Conservation (phyloP, 1,284 basidiomycete genomes). For the Microbotryomycetes sp. region DNA sequence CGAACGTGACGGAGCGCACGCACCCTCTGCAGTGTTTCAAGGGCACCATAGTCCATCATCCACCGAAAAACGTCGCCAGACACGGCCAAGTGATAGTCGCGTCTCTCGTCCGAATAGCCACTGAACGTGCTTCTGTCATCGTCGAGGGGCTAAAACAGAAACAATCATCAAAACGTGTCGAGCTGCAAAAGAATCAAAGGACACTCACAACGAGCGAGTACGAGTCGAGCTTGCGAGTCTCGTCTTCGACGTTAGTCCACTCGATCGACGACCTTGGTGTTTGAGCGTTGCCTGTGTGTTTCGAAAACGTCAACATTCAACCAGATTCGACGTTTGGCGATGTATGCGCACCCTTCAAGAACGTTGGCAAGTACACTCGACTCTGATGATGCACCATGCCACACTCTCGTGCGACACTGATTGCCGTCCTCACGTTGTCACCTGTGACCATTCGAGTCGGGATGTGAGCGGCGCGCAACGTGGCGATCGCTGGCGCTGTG, state of each 20-base stretch:
- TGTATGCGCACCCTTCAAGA: conserved; percentile 57
- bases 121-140: conserved; percentile 37
- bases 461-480: conserved; percentile 80
- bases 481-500: conserved; percentile 84
- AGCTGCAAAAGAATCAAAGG: background rate
- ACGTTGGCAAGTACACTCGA: conserved; percentile 83
- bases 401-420: conserved; percentile 94
- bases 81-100: conserved; percentile 87
- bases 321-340: background rate
- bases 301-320: background rate
- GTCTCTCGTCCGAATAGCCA: conserved; percentile 40
- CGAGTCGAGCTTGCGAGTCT: conserved; percentile 73
- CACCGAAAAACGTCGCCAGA: conserved; percentile 98
- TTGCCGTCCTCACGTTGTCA: conserved; percentile 93
- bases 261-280: conserved; percentile 64
- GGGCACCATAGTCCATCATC: conserved; percentile 92
- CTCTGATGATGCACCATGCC: conserved; percentile 80
- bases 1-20: conserved; percentile 37
- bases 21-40: conserved; percentile 88
- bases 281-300: conserved; percentile 53
- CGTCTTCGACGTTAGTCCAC: conserved; percentile 92
- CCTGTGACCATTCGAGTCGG: conserved; percentile 98
- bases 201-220: conserved; percentile 63
- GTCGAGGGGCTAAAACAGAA: conserved; percentile 49
- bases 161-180: background rate